Base-by-base conservation (phyloP, 2,329 filamentous ascomycete genomes). In the Hypocrella siamensis region DNA sequence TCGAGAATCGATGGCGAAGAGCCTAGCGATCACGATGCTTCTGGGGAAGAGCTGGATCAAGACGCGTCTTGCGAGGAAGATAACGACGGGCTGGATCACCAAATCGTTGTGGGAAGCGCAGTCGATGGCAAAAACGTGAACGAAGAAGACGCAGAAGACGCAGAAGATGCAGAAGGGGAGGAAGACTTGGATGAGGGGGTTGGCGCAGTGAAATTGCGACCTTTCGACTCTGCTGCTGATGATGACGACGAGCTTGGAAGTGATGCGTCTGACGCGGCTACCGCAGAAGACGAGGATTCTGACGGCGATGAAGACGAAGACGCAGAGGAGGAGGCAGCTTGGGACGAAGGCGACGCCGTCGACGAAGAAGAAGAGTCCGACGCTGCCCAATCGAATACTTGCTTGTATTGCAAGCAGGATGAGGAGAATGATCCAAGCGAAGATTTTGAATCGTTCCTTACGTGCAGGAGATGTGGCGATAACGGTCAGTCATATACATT, bases 361-460 rank as follows among this genome's bases (percentile, higher is more conserved):
- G 35, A 33, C 16, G 35, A 32, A 29, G 35, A 28, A 28, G 40
- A 39, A 17, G 39, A 38, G 9, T 40, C 40, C 15, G 33, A 35
- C 29, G 27, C 30, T 29, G 33, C 19, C 27, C 60, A 62, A 12
- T 38, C 51, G 32, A 59, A 56, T 28, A 42, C 48, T 32, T 63
- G 53, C 57, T 79, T 84, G 41, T 92, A 88, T 46, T 94, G 86
- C 57, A 75, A 75, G 35, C 68, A 83, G 50, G 76, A 81, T 41
- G 83, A 92, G 56, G 80, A 90, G 33, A 67, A 88, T 40, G 83
- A 88, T 44, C 81, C 82, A 2, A 75, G 70, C 40, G 79, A 82
- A 41, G 81, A 86, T 40, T 90, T 78, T 45, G 84, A 90, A 52
- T 65, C 77, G 36, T 84, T 79, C 51, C 61, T 94, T 37, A 61